Evolutionary conservation across 169 alveolate species (phyloP).

Genomic region (Ophryocystis elektroscirrha): DNA sequence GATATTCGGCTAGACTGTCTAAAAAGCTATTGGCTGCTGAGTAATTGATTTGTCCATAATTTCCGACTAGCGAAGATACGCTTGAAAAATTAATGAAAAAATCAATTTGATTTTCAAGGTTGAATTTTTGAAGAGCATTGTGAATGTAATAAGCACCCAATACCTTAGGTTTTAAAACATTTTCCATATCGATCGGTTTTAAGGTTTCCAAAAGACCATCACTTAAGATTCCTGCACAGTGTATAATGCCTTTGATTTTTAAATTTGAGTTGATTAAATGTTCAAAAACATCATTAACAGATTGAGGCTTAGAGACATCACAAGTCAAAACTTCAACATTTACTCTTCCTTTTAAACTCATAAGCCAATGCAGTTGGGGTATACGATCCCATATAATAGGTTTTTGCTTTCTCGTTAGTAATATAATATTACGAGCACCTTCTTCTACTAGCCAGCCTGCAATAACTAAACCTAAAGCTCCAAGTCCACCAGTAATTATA

Average conservation of each 20-base stretch:
- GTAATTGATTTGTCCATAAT: constrained; percentile 34
- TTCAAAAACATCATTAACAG: not conserved
- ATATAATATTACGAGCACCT: constrained; percentile 16
- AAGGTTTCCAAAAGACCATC: constrained; percentile 24
- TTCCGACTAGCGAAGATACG: constrained; percentile 31
- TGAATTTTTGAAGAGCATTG: constrained; percentile 16
- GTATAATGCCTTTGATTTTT: constrained; percentile 25
- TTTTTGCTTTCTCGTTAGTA: constrained; percentile 2
- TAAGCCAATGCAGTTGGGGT: not conserved
- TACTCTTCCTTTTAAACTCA: no score
- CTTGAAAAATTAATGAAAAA: constrained; percentile 30
- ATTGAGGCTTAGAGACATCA: not conserved
- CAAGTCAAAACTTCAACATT: not conserved
- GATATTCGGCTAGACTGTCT: constrained; percentile 25
- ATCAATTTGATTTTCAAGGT: constrained; percentile 4
- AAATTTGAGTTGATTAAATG: not conserved
- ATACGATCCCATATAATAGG: not conserved
- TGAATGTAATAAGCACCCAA: constrained; percentile 42
- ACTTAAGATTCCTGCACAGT: constrained; percentile 35
- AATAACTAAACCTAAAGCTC: constrained; percentile 23
- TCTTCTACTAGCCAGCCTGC: constrained; percentile 26
- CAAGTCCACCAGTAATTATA: constrained; percentile 31
- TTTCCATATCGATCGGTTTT: constrained; percentile 13
- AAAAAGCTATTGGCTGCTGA: constrained; percentile 38
- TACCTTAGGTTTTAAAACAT: constrained; percentile 33